phyloP scores from a whole-genome alignment of 2,329 filamentous ascomycete species.

The Celoporthe dispersa region DNA sequence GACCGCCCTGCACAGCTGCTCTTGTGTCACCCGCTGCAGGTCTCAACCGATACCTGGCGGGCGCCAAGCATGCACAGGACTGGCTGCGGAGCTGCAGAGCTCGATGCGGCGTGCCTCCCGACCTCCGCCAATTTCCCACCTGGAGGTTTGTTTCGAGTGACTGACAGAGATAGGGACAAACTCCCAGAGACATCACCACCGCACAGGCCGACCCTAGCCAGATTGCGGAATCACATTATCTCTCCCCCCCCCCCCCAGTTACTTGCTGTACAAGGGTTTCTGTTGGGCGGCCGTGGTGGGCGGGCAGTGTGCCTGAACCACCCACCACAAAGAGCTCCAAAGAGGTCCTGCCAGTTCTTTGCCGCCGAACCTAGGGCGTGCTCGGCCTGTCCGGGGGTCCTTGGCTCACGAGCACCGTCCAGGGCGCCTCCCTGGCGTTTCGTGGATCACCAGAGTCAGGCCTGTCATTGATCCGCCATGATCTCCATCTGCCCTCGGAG shows the following conservation, averaged over 20 bases:
- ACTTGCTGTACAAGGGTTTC: background rate
- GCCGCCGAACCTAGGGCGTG: background rate
- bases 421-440: slow-evolving; percentile 10
- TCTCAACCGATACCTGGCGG: background rate
- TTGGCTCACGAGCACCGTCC: background rate
- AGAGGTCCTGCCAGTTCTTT: background rate
- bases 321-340: background rate
- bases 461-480: background rate
- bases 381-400: slow-evolving; percentile 1
- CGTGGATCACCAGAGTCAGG: slow-evolving; percentile 7
- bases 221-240: background rate
- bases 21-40: slow-evolving; percentile 1
- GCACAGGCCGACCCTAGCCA: slow-evolving; percentile 3
- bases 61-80: slow-evolving; percentile 3
- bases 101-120: slow-evolving; percentile 8
- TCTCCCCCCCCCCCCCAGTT: no score
- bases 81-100: background rate
- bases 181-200: background rate
- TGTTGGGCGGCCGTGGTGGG: background rate
- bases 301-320: background rate
- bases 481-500: slow-evolving; percentile 6
- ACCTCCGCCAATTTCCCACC: slow-evolving; percentile 9
- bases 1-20: background rate
- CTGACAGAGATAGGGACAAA: background rate
- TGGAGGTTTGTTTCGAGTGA: background rate